Evolutionary conservation across 108 stramenopile species (phyloP).

Genomic region (Pseudonitzschia multiseries): DNA sequence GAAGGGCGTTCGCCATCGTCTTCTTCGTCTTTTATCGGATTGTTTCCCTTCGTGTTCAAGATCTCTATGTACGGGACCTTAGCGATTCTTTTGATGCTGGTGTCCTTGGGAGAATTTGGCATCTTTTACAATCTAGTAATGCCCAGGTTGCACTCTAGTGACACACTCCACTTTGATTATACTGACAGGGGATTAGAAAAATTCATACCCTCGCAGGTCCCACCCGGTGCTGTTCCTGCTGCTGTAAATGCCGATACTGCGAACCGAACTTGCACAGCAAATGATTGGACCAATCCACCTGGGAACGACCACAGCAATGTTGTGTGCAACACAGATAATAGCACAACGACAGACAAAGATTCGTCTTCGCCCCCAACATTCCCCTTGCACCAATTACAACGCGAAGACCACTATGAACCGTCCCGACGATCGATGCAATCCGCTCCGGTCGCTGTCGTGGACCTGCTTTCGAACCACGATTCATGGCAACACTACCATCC

Average conservation of each 20-base stretch:
- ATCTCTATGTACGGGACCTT: neutral
- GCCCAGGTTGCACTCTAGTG: slow-evolving; percentile 30
- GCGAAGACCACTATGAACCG: neutral
- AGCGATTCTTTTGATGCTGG: neutral
- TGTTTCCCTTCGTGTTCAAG: slow-evolving; percentile 5
- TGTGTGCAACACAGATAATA: slow-evolving; percentile 1
- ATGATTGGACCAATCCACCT: slow-evolving; percentile 3
- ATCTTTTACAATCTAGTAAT: slow-evolving; percentile 39
- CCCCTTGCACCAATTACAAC: neutral
- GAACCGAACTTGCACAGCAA: neutral
- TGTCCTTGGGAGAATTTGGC: neutral
- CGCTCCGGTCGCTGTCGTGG: slow-evolving; percentile 42
- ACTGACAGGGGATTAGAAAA: slow-evolving; percentile 2
- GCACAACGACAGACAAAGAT: slow-evolving; percentile 2
- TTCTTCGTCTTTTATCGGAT: neutral
- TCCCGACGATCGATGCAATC: neutral
- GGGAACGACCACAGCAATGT: neutral
- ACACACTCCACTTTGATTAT: slow-evolving; percentile 48
- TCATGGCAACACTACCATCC: slow-evolving; percentile 34
- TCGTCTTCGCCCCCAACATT: neutral
- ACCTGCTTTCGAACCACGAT: slow-evolving; percentile 43
- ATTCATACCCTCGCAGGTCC: neutral
- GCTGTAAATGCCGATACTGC: neutral
- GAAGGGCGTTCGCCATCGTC: neutral
- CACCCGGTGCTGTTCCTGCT: neutral